These are phyloP conservation scores for Digitaria exilis DNA, from an alignment of 202 grass and related monocot genomes.

Conservation along the genomic window DNA sequence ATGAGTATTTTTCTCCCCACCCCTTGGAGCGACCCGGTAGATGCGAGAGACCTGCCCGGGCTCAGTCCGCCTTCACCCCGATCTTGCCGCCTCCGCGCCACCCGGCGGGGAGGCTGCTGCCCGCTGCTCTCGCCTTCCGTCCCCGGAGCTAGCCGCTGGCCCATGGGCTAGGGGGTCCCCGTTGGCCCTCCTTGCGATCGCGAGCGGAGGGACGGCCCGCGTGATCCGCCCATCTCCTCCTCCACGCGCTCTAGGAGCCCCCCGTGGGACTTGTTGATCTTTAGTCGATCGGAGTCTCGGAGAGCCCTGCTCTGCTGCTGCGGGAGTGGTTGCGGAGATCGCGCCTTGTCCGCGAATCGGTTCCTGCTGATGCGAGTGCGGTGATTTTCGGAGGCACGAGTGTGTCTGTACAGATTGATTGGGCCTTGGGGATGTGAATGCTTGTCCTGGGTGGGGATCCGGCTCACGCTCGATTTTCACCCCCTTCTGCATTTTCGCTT, in stretches of 20 bases:
- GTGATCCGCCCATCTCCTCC: constrained; percentile 16
- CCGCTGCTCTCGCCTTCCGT: constrained; percentile 25
- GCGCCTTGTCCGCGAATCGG: neutral
- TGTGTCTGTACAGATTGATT: constrained; percentile 18
- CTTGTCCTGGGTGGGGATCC: constrained; percentile 9
- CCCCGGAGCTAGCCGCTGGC: constrained; percentile 5
- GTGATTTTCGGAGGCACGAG: neutral
- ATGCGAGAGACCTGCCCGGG: constrained; percentile 44
- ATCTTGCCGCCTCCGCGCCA: constrained; percentile 17
- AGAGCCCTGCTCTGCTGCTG: neutral
- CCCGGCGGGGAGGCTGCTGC: neutral
- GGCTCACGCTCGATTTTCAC: constrained; percentile 8
- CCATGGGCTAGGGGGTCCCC: constrained; percentile 42
- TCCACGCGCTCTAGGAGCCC: constrained; percentile 1
- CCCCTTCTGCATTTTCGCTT: neutral
- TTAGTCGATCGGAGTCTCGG: too few relatives aligned
- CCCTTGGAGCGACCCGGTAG: constrained; percentile 39
- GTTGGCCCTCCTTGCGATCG: constrained; percentile 25
- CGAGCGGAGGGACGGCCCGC: constrained; percentile 26
- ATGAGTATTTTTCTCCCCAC: constrained; percentile 52
- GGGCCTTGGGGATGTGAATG: constrained; percentile 9
- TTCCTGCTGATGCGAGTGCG: constrained; percentile 1
- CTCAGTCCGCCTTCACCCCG: constrained; percentile 21
- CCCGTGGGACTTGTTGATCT: neutral
- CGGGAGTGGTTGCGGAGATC: too few relatives aligned